Percentiles rank a stretch among this genome's conserved stretches.
Evolutionary conservation across 2,329 filamentous ascomycete genomes (phyloP).

Genomic region (Botrytis cinerea): DNA sequence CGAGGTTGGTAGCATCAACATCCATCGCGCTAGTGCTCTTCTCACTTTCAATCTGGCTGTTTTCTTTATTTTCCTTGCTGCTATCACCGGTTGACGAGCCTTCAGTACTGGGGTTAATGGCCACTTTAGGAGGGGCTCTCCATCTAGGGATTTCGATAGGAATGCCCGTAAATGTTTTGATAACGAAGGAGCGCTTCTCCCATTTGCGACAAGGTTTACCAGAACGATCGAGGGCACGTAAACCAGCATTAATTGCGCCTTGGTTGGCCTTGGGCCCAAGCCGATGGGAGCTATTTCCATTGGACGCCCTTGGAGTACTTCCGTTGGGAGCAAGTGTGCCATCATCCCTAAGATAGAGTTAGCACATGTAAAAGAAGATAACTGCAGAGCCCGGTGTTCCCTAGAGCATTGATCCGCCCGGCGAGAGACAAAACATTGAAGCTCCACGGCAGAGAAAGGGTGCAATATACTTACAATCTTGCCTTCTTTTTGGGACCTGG

Average conservation of each 20-base stretch:
- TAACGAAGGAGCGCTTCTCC: conserved; percentile 76
- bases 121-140: conserved; percentile 68
- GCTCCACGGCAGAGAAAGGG: neutral
- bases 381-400: neutral
- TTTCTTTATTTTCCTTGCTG: conserved; percentile 67
- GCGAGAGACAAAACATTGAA: neutral
- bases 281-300: conserved; percentile 60
- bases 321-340: conserved; percentile 60
- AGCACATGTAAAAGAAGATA: conserved; percentile 33
- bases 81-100: conserved; percentile 52
- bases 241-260: conserved; percentile 93
- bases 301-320: conserved; percentile 46
- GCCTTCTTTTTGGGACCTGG: conserved; percentile 97
- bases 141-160: conserved; percentile 81
- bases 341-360: conserved; percentile 55
- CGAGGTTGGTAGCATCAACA: conserved; percentile 52
- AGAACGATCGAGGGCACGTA: conserved; percentile 88
- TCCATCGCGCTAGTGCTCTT: conserved; percentile 60
- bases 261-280: conserved; percentile 95
- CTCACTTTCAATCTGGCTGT: conserved; percentile 55
- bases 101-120: conserved; percentile 49
- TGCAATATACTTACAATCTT: conserved; percentile 70
- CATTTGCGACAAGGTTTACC: conserved; percentile 92
- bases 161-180: conserved; percentile 92
- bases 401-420: conserved; percentile 2